Percentiles rank a stretch among this genome's conserved stretches.
Conservation (phyloP, 768 basidiomycete genomes). For the Phlebiopsis flavidoalba region DNA sequence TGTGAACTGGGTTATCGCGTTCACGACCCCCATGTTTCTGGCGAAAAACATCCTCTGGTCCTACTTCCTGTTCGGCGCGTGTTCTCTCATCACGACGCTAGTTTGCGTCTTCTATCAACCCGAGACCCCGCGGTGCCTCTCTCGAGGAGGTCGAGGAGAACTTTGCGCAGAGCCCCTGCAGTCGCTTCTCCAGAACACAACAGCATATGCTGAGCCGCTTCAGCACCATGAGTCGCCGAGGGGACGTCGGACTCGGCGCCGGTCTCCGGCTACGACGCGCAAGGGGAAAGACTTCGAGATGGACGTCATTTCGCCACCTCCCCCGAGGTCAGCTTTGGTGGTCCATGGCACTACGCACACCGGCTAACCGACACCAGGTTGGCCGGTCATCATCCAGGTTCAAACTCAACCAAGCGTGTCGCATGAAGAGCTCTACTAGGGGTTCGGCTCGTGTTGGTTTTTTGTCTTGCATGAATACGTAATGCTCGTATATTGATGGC, state of each 20-base stretch:
- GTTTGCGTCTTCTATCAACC: constrained; percentile 36
- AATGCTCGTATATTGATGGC: no score
- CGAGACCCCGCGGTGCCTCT: constrained; percentile 41
- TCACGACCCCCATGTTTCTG: constrained; percentile 44
- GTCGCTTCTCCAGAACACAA: not conserved
- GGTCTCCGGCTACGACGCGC: not conserved
- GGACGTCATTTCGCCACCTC: constrained; percentile 8
- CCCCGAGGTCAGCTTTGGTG: constrained; percentile 14
- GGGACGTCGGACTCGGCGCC: not conserved
- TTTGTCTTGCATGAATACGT: no score
- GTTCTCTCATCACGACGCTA: constrained; percentile 31
- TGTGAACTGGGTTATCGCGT: constrained; percentile 40
- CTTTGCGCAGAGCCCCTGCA: constrained; percentile 26
- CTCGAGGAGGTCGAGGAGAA: constrained; percentile 37
- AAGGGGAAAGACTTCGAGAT: constrained; percentile 5
- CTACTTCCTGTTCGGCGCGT: constrained; percentile 42
- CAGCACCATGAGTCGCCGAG: not conserved
- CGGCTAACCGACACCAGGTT: not conserved
- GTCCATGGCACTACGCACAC: constrained; percentile 1
- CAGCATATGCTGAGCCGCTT: not conserved
- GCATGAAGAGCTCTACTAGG: no score
- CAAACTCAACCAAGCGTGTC: not conserved
- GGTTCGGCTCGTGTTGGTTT: no score
- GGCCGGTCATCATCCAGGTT: not conserved
- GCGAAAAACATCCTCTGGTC: constrained; percentile 36